Conservation (phyloP, 1,284 basidiomycete species). For the Ustilago trichophora region DNA sequence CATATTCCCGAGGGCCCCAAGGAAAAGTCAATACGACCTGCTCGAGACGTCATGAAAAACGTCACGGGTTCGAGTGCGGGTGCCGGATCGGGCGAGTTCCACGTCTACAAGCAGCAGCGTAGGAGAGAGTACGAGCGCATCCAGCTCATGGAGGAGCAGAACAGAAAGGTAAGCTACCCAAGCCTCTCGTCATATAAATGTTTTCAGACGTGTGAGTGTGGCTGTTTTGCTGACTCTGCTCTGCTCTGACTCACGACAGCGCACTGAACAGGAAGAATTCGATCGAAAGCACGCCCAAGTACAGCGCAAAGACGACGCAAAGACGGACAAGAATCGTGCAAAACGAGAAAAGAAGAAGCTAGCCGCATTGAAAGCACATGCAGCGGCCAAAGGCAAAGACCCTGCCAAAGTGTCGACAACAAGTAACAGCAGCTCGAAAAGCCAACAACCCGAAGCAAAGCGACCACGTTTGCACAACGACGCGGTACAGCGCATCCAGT, state of each 20-base stretch:
- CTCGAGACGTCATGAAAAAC: conserved; percentile 80
- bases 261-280: conserved; percentile 50
- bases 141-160: conserved; percentile 85
- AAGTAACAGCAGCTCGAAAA: neutral
- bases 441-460: conserved; percentile 26
- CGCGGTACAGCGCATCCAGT: conserved; percentile 22
- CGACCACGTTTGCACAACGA: conserved; percentile 29
- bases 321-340: conserved; percentile 61
- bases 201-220: too few species aligned
- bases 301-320: conserved; percentile 64
- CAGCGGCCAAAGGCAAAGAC: conserved; percentile 26
- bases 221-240: too few species aligned
- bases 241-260: conserved; percentile 11
- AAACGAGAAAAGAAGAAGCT: conserved; percentile 61
- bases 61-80: conserved; percentile 64
- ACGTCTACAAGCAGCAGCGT: conserved; percentile 95
- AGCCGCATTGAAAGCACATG: conserved; percentile 40
- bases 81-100: conserved; percentile 69
- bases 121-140: conserved; percentile 93
- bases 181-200: too few species aligned
- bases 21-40: conserved; percentile 51
- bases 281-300: conserved; percentile 29
- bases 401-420: neutral
- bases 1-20: conserved; percentile 43
- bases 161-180: conserved; percentile 77